Evolutionary conservation across 169 alveolate species (phyloP), one percentile per base, ranked within the genome.

Genomic region (Ichthyophthirius multifiliis): DNA sequence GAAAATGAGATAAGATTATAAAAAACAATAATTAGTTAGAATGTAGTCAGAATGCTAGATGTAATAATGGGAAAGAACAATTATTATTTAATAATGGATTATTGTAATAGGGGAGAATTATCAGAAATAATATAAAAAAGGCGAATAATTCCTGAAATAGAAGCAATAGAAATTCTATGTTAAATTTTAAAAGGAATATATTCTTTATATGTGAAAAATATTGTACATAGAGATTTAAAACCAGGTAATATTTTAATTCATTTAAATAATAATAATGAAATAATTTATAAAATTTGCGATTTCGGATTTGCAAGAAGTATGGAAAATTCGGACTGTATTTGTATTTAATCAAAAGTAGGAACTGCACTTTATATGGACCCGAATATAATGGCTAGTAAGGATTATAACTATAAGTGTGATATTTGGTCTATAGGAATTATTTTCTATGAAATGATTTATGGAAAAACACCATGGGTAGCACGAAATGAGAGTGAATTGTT

Each of bases 221-320:
- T 84, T 41, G 84, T 85, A 45, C 93, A 90, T 82, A 67, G 95
- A 76, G 95, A 90, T 84, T 71, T 90, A n/a, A 90, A 90, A 77
- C 95, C 95, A n/a, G 83, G 89, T 27, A 90, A 90, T 71, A 78
- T 87, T 16, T 75, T 90, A 62, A 83, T 91, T 3, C 84, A 85
- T 63, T 43, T 77, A 67, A 27, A 55, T 23, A n/a, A n/a, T n/a
- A n/a, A n/a, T n/a, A n/a, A n/a, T n/a, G 67, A 79, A 34, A 86
- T 90, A 2, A 74, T 74, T 2, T 46, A 80, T 0, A 89, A 84
- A 65, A 74, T 84, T 18, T 83, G 84, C 32, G 95, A 90, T 76
- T 90, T 90, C 65, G 95, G 95, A 46, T 84, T 87, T 34, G 92
- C 93, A 5, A 87, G 82, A 5, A 81, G 67, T n/a, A 71, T 76